These are phyloP conservation scores for Lasiodiplodia citricola DNA, from an alignment of 2,329 filamentous ascomycete species.

Conservation along the genomic window DNA sequence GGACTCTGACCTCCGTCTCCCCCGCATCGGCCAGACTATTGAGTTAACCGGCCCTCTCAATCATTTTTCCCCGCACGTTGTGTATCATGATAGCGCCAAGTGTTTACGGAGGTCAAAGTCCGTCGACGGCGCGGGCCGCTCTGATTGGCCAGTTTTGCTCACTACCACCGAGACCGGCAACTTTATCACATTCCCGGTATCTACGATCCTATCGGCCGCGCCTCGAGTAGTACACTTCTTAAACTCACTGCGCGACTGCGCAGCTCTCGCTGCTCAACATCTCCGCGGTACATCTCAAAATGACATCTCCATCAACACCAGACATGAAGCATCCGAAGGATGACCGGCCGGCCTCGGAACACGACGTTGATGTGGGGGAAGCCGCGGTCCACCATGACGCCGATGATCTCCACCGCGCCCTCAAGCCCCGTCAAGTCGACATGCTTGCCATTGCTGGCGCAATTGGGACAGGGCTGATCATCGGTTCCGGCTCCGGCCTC, in stretches of 20 bases:
- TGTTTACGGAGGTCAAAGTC: neutral
- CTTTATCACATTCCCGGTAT: neutral
- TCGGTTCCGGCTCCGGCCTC: conserved; percentile 25
- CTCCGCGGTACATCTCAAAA: neutral
- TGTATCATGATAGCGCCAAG: neutral
- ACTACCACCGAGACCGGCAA: neutral
- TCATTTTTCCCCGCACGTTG: neutral
- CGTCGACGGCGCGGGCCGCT: neutral
- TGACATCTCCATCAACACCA: neutral
- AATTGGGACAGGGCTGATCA: conserved; percentile 27
- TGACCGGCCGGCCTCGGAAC: neutral
- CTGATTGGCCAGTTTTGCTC: neutral
- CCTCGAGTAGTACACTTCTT: neutral
- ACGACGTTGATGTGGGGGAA: neutral
- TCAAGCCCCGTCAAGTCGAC: conserved; percentile 4
- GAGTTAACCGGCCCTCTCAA: neutral
- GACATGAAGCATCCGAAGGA: neutral
- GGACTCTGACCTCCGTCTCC: conserved; percentile 1
- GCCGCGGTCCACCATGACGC: neutral
- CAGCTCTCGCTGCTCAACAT: too few species aligned
- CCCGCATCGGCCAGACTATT: neutral
- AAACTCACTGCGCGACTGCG: neutral
- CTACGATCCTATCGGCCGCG: neutral
- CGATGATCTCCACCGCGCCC: neutral
- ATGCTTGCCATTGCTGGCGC: conserved; percentile 25